Evolutionary conservation across 768 basidiomycete species (phyloP).

Genomic region (Termitomyces sp.): DNA sequence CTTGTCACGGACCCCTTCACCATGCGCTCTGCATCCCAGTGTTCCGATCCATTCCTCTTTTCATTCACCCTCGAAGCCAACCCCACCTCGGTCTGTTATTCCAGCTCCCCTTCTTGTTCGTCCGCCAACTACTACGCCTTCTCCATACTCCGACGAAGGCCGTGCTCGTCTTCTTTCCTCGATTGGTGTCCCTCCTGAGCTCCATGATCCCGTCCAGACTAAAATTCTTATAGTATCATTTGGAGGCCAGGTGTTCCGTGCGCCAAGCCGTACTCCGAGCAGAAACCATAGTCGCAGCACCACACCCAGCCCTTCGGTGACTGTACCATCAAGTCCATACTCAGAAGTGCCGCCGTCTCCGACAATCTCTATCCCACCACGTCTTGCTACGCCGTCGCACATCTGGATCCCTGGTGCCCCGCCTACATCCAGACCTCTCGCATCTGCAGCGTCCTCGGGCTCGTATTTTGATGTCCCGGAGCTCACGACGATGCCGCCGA

Average conservation of each 20-base stretch:
- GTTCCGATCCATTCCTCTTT: slow-evolving; percentile 30
- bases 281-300: slow-evolving; percentile 22
- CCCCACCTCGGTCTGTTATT: slow-evolving; percentile 31
- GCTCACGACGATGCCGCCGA: slow-evolving; percentile 29
- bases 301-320: slow-evolving; percentile 14
- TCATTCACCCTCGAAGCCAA: slow-evolving; percentile 12
- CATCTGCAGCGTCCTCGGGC: not conserved
- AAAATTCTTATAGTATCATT: slow-evolving; percentile 77
- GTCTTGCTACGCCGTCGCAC: slow-evolving; percentile 47
- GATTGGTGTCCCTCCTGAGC: slow-evolving; percentile 51
- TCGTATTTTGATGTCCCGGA: slow-evolving; percentile 10
- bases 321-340: not conserved
- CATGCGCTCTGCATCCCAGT: slow-evolving; percentile 31
- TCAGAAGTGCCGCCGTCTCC: not conserved
- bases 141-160: slow-evolving; percentile 47
- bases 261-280: slow-evolving; percentile 39
- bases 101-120: slow-evolving; percentile 70
- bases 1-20: slow-evolving; percentile 26
- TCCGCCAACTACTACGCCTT: slow-evolving; percentile 32
- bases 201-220: slow-evolving; percentile 39
- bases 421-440: slow-evolving; percentile 33
- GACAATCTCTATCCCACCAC: slow-evolving; percentile 14
- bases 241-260: slow-evolving; percentile 69
- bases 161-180: slow-evolving; percentile 48
- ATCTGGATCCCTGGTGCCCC: slow-evolving; percentile 56